Base-by-base conservation (phyloP, 106 monocot species). In the Hemerocallis citrina region DNA sequence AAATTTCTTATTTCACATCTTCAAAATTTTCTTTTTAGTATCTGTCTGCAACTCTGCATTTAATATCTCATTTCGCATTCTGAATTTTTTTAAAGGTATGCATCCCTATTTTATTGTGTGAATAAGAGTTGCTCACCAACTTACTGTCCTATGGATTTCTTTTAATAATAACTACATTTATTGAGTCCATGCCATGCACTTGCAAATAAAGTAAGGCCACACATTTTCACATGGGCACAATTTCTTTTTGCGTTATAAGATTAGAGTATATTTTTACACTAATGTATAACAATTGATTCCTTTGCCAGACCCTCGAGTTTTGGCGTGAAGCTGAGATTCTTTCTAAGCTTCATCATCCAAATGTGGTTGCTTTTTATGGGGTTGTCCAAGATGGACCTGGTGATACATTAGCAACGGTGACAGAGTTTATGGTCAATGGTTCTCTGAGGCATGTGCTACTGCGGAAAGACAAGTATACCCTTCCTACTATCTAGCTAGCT, bases 291-390 rank as follows among this genome's bases (percentile, higher is more conserved):
- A 62, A 31, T 44, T 44, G 30, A 29, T 44, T 62, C 44, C 30
- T 44, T 57, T 73, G 23, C 6, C 81, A 95, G 94, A 86, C 85
- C 15, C 35, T 39, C 15, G 94, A 89, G 22, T 95, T 95, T 82
- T 93, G 88, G 84, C 77, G 92, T 29, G 92, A 93, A 76, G 92
- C 84, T 37, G 84, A 75, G 57, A 93, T 93, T 69, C 81, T 93
- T 7, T 88, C 92, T 38, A 88, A 79, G 66, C 92, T 93, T 71
- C 92, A 93, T 52, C 92, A 93, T 69, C 92, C 92, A 55, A 93
- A 93, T 72, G 84, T 93, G 60, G 77, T 93, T 27, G 92, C 92
- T 42, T 88, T 93, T 65, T 93, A 93, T 63, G 92, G 92, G 16
- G 79, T 93, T 52, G 92, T 93, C 22, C 66, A 85, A 65, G 76